These are phyloP conservation scores for Exidia glandulosa DNA, from an alignment of 768 basidiomycete species.

Conservation along the genomic window DNA sequence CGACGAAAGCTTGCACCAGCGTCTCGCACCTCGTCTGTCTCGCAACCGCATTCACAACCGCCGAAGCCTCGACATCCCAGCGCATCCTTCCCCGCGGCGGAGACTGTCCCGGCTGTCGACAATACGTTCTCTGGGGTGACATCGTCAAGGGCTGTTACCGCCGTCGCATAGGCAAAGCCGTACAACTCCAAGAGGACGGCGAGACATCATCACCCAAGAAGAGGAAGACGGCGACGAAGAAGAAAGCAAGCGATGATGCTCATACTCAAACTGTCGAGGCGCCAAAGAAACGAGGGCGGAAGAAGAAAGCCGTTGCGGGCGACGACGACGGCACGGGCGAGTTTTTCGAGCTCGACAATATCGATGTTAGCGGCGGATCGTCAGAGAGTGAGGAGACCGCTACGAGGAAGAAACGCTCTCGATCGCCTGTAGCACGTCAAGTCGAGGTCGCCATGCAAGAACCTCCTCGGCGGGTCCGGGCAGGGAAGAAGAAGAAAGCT, in stretches of 20 bases:
- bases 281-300: too few relatives aligned
- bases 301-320: too few relatives aligned
- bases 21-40: conserved; percentile 53
- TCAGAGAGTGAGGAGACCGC: too few relatives aligned
- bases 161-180: conserved; percentile 22
- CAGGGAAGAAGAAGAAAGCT: background rate
- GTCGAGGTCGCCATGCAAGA: too few relatives aligned
- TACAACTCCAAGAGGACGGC: conserved; percentile 6
- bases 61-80: conserved; percentile 9
- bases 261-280: too few relatives aligned
- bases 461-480: too few relatives aligned
- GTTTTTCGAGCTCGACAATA: too few relatives aligned
- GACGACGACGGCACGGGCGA: too few relatives aligned
- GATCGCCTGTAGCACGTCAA: too few relatives aligned
- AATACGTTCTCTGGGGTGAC: conserved; percentile 61
- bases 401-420: too few relatives aligned
- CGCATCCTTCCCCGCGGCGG: conserved; percentile 53
- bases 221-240: background rate
- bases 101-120: conserved; percentile 37
- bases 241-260: background rate
- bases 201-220: too few relatives aligned
- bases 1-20: conserved; percentile 34
- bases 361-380: too few relatives aligned
- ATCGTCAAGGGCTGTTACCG: conserved; percentile 52
- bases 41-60: conserved; percentile 30